These are phyloP conservation scores for Fusarium metavorans DNA, from an alignment of 2,329 filamentous ascomycete species.

Conservation along the genomic window DNA sequence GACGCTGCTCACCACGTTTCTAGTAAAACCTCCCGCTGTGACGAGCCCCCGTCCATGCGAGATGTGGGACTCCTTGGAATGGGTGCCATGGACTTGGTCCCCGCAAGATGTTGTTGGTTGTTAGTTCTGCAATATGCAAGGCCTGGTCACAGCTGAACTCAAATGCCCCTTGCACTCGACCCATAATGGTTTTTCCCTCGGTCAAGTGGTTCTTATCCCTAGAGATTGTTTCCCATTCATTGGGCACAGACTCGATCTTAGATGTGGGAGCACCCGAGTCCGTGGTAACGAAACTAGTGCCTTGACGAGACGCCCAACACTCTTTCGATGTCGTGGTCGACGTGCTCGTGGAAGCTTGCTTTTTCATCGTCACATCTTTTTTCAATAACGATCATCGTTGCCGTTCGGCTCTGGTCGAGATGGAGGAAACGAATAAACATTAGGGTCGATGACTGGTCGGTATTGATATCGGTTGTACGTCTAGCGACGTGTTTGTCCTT, in stretches of 20 bases:
- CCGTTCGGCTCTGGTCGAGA: neutral
- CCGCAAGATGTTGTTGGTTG: neutral
- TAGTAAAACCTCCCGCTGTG: neutral
- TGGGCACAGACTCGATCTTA: neutral
- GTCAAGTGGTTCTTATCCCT: neutral
- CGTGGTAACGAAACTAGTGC: neutral
- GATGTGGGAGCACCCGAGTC: neutral
- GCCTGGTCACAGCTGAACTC: neutral
- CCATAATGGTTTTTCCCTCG: neutral
- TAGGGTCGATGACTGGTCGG: constrained; percentile 3
- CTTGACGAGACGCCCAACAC: neutral
- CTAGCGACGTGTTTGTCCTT: too few species aligned
- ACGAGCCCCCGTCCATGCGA: neutral
- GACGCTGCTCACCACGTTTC: neutral
- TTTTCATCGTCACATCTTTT: neutral
- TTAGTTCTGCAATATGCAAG: neutral
- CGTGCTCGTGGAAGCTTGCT: neutral
- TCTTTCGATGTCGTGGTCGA: neutral
- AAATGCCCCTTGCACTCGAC: neutral
- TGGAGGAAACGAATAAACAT: neutral
- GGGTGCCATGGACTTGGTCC: neutral
- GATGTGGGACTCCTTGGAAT: neutral
- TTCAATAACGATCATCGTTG: neutral
- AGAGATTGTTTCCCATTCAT: neutral
- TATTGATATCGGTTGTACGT: neutral